Evolutionary conservation across 2,329 filamentous ascomycete genomes (phyloP).

Genomic region (Sphaceloma murrayae): DNA sequence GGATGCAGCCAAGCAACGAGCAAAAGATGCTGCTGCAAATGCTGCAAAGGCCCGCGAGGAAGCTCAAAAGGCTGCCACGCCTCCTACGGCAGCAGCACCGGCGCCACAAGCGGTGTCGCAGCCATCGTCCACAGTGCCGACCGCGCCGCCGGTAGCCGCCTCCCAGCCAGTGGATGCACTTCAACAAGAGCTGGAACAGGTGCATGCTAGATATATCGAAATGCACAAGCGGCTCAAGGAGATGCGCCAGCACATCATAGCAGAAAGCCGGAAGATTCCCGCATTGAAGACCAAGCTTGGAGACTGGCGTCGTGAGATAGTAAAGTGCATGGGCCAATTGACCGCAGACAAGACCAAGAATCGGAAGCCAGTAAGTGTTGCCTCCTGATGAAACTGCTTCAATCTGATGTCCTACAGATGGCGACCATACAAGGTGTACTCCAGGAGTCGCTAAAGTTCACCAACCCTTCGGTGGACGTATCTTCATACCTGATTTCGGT

Average conservation of each 20-base stretch:
- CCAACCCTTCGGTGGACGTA: slow-evolving; percentile 25
- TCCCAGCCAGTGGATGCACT: not conserved
- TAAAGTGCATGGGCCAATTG: slow-evolving; percentile 63
- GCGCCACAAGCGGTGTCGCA: not conserved
- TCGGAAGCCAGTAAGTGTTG: slow-evolving; percentile 41
- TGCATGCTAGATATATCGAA: slow-evolving; percentile 42
- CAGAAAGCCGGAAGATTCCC: slow-evolving; percentile 47
- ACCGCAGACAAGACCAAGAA: slow-evolving; percentile 57
- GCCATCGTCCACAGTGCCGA: slow-evolving; percentile 2
- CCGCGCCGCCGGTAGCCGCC: not conserved
- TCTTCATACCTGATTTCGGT: slow-evolving; percentile 33
- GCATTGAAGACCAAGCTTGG: slow-evolving; percentile 57
- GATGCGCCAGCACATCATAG: slow-evolving; percentile 44
- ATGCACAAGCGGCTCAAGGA: slow-evolving; percentile 60
- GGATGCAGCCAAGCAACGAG: slow-evolving; percentile 23
- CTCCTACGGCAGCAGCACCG: slow-evolving; percentile 12
- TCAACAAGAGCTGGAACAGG: slow-evolving; percentile 25
- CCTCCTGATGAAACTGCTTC: slow-evolving; percentile 9
- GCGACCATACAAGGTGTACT: slow-evolving; percentile 45
- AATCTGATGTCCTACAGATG: no score
- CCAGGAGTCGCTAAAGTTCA: slow-evolving; percentile 29
- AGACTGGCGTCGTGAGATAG: slow-evolving; percentile 60
- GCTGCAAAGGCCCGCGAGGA: slow-evolving; percentile 24
- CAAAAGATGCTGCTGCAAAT: slow-evolving; percentile 21
- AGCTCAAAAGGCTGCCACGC: slow-evolving; percentile 23